Conservation (phyloP, 257 asterid genomes). For the Ehretia macrophylla region DNA sequence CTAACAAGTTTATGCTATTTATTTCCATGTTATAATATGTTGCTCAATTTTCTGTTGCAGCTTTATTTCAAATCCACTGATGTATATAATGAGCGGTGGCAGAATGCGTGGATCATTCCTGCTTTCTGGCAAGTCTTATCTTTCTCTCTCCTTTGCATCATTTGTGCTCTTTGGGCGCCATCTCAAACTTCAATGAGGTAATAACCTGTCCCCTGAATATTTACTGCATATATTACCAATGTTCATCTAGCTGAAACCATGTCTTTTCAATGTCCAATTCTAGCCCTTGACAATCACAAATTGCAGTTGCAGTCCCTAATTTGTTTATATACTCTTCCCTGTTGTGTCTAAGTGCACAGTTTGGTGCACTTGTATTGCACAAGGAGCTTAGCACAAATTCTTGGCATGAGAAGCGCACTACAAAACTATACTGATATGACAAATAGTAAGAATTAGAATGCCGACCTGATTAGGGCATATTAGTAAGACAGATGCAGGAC, state of each 20-base stretch:
- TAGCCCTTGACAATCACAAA: not conserved
- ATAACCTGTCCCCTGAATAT: constrained; percentile 4
- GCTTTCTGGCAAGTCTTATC: constrained; percentile 97
- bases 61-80: constrained; percentile 89
- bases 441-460: not conserved
- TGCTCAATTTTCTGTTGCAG: constrained; percentile 39
- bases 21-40: constrained; percentile 14
- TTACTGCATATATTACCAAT: not conserved
- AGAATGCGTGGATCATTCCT: constrained; percentile 93
- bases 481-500: not conserved
- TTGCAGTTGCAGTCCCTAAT: too few species aligned
- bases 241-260: not conserved
- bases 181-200: constrained; percentile 90
- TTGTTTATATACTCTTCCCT: too few species aligned
- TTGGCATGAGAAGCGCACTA: not conserved
- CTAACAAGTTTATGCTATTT: not conserved
- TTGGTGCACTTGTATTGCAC: too few species aligned
- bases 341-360: not conserved
- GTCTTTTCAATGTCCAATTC: not conserved
- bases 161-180: constrained; percentile 97
- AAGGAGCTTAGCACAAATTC: too few species aligned
- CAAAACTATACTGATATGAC: not conserved
- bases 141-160: constrained; percentile 78
- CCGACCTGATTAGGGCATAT: not conserved
- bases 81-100: constrained; percentile 89